A percentile compares a stretch with the other conserved stretches of the same genome.
Evolutionary conservation across 805 yeast species (phyloP).

Genomic region (Candida methanosorbosa): DNA sequence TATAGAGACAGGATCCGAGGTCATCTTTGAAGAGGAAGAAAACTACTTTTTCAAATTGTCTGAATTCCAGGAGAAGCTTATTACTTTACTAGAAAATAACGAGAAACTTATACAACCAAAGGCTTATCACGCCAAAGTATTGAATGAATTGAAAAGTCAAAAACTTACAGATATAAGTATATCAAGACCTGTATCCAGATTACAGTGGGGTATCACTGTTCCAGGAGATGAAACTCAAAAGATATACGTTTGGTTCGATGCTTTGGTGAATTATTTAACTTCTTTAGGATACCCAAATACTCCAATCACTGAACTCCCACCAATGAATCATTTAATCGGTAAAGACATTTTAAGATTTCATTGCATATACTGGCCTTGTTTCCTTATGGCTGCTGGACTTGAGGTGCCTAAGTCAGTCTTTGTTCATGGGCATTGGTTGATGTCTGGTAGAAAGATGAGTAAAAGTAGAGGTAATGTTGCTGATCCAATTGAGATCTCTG

Average conservation of each 20-base stretch:
- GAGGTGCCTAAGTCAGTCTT: constrained; percentile 65
- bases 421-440: constrained; percentile 93
- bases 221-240: constrained; percentile 73
- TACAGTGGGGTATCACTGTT: constrained; percentile 86
- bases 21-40: constrained; percentile 64
- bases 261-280: constrained; percentile 77
- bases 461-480: constrained; percentile 90
- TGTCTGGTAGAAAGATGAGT: constrained; percentile 88
- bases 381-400: constrained; percentile 73
- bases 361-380: constrained; percentile 89
- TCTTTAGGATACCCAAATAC: constrained; percentile 45
- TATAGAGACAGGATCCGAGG: constrained; percentile 70
- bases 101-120: constrained; percentile 62
- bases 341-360: constrained; percentile 89
- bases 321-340: constrained; percentile 68
- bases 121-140: constrained; percentile 42
- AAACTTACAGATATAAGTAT: constrained; percentile 67
- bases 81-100: constrained; percentile 37
- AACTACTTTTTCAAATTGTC: constrained; percentile 82
- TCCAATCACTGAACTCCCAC: constrained; percentile 12
- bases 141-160: constrained; percentile 44
- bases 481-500: constrained; percentile 67
- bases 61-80: constrained; percentile 44
- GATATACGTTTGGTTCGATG: constrained; percentile 97
- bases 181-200: constrained; percentile 71